Conservation (phyloP, 2,329 filamentous ascomycete species). For the Exophiala bonariae region DNA sequence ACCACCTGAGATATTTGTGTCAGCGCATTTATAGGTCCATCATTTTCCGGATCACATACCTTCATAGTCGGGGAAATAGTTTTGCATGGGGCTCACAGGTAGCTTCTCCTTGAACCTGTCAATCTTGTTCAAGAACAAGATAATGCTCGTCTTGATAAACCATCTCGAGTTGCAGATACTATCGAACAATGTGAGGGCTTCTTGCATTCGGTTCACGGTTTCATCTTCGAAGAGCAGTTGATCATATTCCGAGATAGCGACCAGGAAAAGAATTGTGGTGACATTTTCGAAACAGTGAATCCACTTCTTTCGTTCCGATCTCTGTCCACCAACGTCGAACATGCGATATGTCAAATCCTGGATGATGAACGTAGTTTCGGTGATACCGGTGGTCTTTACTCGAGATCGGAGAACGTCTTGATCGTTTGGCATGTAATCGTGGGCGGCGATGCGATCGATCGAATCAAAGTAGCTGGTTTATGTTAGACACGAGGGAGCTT, state of each 20-base stretch:
- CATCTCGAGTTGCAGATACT: constrained; percentile 72
- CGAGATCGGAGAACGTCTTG: constrained; percentile 93
- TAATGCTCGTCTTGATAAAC: constrained; percentile 73
- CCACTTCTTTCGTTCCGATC: constrained; percentile 98
- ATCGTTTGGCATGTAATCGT: constrained; percentile 92
- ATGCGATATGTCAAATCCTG: constrained; percentile 93
- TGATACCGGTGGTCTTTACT: constrained; percentile 98
- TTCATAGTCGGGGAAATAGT: constrained; percentile 78
- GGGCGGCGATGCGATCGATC: constrained; percentile 83
- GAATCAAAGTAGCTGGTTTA: constrained; percentile 87
- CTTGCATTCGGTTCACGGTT: constrained; percentile 79
- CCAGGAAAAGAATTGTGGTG: constrained; percentile 92
- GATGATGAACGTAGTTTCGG: constrained; percentile 93
- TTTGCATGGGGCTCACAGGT: constrained; percentile 71
- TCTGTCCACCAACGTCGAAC: constrained; percentile 95
- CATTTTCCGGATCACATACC: constrained; percentile 37
- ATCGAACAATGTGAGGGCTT: constrained; percentile 70
- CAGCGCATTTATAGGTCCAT: constrained; percentile 8
- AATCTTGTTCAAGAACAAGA: constrained; percentile 75
- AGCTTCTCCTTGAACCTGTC: constrained; percentile 75
- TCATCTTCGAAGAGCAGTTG: constrained; percentile 95
- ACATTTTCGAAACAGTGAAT: constrained; percentile 99
- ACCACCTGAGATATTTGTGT: constrained; percentile 58
- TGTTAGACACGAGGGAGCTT: constrained; percentile 36
- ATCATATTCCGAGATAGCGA: constrained; percentile 96